Evolutionary conservation across 2,329 filamentous ascomycete species (phyloP), one percentile per base, ranked within the genome.

Genomic region (Diaporthe sp.): DNA sequence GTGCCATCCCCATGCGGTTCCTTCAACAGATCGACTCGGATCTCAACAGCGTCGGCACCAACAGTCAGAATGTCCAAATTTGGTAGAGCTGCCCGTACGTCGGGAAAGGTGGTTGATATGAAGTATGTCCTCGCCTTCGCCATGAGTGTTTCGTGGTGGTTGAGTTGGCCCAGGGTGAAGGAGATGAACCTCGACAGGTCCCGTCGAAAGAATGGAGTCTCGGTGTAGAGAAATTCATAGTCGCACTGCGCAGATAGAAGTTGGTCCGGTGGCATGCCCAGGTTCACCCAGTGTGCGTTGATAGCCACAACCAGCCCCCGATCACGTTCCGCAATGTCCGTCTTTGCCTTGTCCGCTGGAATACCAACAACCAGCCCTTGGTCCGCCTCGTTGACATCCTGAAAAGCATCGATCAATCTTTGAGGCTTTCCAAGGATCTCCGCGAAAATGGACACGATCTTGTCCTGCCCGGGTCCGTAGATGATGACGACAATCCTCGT

Each of bases 11-110:
- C 84, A 10, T 92, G 85, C 6, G 93, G 92, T 79, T 97, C 95
- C 80, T 93, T 91, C 25, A 97, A 87, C 39, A 98, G 86, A 83
- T 98, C 95, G 13, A 97, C 95, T 31, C 95, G 91, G 71, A 97
- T 90, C 82, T 98, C 95, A 57, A 97, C 93, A 0, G 94, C 94
- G 84, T 98, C 95, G 22, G 94, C 93, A 51, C 95, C 95, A 4
- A 97, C 95, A 0, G 95, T 97, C 60, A 97, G 85, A 71, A 97
- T 97, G 83, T 97, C 94, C 76, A 98, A 88, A 81, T 97, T 97
- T 1, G 94, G 94, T 63, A 97, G 86, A 12, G 95, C 95, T 5
- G 94, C 93, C 77, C 93, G 93, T 12, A 98, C 94, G 82, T 98
- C 94, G 0, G 95, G 94, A 79, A 97, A 97, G 0, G 95, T 97